Conservation (phyloP, 345 rosid species). For the Gossypioides kirkii region DNA sequence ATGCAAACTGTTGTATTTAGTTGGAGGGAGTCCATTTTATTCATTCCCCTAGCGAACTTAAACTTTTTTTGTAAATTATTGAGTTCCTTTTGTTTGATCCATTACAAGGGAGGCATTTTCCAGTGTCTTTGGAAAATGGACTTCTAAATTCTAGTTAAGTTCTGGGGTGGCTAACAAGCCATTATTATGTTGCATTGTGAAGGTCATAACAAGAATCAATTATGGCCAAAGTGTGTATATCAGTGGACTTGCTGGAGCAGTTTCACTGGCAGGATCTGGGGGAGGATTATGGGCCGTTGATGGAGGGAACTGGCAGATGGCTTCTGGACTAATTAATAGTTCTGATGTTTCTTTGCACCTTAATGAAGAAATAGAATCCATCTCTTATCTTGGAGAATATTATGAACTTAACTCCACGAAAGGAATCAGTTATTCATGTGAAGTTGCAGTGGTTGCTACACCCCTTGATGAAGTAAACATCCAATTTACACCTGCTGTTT, state of each 20-base stretch:
- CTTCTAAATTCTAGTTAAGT: neutral
- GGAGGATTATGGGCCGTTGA: constrained; percentile 82
- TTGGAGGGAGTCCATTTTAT: neutral
- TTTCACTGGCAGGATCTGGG: constrained; percentile 92
- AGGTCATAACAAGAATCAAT: constrained; percentile 91
- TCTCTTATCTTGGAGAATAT: constrained; percentile 49
- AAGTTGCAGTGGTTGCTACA: constrained; percentile 66
- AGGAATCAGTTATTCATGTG: constrained; percentile 60
- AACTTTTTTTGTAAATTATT: neutral
- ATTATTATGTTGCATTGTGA: constrained; percentile 11
- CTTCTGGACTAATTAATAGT: constrained; percentile 59
- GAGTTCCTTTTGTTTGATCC: neutral
- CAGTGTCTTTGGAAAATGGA: neutral
- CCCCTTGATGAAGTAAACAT: constrained; percentile 77
- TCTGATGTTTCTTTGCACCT: constrained; percentile 69
- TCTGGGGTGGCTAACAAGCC: neutral
- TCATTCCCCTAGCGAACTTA: neutral
- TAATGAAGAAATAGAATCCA: constrained; percentile 59
- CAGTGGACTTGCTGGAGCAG: constrained; percentile 96
- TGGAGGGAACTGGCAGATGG: constrained; percentile 98
- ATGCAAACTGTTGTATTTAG: neutral
- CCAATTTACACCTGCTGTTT: constrained; percentile 56
- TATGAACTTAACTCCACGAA: constrained; percentile 77
- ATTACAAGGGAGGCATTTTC: neutral
- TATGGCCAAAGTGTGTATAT: constrained; percentile 81